These are phyloP conservation scores for Alternaria metachromatica DNA, from an alignment of 2,329 filamentous ascomycete genomes.

Conservation along the genomic window DNA sequence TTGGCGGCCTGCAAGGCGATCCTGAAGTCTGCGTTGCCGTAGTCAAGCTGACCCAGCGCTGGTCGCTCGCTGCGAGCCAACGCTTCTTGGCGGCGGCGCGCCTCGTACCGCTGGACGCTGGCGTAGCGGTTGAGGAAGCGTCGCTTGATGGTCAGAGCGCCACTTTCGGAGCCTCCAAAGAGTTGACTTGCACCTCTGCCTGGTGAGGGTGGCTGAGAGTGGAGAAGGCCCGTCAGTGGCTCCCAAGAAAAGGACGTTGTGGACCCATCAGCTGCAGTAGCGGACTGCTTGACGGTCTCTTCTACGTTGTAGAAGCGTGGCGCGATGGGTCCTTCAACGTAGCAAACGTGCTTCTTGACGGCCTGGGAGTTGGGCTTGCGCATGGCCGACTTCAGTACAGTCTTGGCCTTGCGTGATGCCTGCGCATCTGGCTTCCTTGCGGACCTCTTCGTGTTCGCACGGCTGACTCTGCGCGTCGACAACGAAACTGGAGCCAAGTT, in stretches of 20 bases:
- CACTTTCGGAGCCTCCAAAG: background rate
- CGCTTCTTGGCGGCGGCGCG: slow-evolving; percentile 6
- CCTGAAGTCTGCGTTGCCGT: slow-evolving; percentile 18
- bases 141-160: slow-evolving; percentile 6
- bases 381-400: background rate
- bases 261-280: background rate
- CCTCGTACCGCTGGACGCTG: slow-evolving; percentile 16
- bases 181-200: background rate
- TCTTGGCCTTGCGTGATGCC: background rate
- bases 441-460: background rate
- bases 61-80: background rate
- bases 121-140: slow-evolving; percentile 15
- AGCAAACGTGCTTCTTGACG: slow-evolving; percentile 6
- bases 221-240: background rate
- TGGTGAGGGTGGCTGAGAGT: background rate
- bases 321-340: slow-evolving; percentile 2
- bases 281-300: slow-evolving; percentile 1
- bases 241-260: background rate
- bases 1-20: slow-evolving; percentile 7
- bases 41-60: slow-evolving; percentile 14
- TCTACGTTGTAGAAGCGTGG: slow-evolving; percentile 3
- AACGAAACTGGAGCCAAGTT: background rate
- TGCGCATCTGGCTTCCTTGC: background rate
- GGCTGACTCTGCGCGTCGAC: background rate
- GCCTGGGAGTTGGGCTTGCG: background rate